Conservation (phyloP, 768 basidiomycete genomes). For the Boletus vinaceobasis region DNA sequence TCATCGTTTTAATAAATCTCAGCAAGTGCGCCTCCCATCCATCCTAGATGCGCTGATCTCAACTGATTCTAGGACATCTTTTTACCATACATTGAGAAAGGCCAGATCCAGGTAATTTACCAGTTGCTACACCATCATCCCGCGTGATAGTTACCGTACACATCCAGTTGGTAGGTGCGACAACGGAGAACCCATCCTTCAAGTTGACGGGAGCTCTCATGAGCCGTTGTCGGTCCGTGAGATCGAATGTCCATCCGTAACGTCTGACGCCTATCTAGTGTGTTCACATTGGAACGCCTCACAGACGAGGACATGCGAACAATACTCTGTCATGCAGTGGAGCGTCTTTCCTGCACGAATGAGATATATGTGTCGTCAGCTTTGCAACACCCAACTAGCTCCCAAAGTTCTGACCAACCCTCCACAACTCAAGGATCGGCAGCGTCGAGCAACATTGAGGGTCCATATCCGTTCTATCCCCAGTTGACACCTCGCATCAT, state of each 20-base stretch:
- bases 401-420: slow-evolving; percentile 17
- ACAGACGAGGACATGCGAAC: slow-evolving; percentile 55
- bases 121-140: not conserved
- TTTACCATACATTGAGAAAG: slow-evolving; percentile 77
- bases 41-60: slow-evolving; percentile 4
- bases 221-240: slow-evolving; percentile 68
- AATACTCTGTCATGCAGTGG: slow-evolving; percentile 56
- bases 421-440: slow-evolving; percentile 18
- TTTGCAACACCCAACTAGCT: slow-evolving; percentile 11
- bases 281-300: slow-evolving; percentile 70
- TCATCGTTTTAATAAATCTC: slow-evolving; percentile 71
- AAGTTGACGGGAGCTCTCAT: slow-evolving; percentile 70
- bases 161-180: slow-evolving; percentile 68
- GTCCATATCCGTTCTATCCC: slow-evolving; percentile 27
- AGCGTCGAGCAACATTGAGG: slow-evolving; percentile 7
- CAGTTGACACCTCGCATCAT: slow-evolving; percentile 48
- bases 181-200: slow-evolving; percentile 89
- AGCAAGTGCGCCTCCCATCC: slow-evolving; percentile 45
- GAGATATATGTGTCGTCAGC: not conserved
- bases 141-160: not conserved
- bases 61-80: slow-evolving; percentile 59
- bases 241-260: not conserved
- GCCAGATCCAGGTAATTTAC: slow-evolving; percentile 56
- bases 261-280: slow-evolving; percentile 42
- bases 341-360: slow-evolving; percentile 28